Percentiles rank a stretch among this genome's conserved stretches.
Evolutionary conservation across 805 yeast species (phyloP).

Genomic region (Hanseniaspora singularis): DNA sequence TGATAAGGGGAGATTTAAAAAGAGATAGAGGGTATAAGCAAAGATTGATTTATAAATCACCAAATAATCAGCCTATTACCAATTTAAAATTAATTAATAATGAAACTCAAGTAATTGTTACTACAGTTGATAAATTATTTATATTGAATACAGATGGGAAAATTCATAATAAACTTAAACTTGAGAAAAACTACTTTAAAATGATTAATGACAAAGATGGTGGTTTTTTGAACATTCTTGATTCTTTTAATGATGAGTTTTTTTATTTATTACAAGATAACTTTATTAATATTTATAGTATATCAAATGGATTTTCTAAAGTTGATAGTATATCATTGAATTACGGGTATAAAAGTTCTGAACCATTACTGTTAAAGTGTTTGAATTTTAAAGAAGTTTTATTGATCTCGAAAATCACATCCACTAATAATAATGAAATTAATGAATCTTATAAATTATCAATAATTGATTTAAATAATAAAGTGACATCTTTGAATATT

Average conservation of each 20-base stretch:
- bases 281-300: conserved; percentile 6
- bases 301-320: not conserved
- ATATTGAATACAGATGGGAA: conserved; percentile 69
- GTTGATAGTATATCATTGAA: conserved; percentile 1
- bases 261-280: not conserved
- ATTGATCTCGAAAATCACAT: not conserved
- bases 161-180: conserved; percentile 49
- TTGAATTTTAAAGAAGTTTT: not conserved
- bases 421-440: not conserved
- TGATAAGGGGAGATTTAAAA: conserved; percentile 76
- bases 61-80: conserved; percentile 62
- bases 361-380: conserved; percentile 1
- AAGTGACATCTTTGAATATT: conserved; percentile 1
- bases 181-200: conserved; percentile 21
- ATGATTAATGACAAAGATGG: conserved; percentile 38
- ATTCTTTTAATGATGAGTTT: conserved; percentile 13
- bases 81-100: conserved; percentile 47
- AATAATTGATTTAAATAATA: conserved; percentile 1
- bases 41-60: conserved; percentile 56
- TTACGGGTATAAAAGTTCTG: not conserved
- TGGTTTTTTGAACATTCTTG: conserved; percentile 40
- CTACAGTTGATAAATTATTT: conserved; percentile 62
- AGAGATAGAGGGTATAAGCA: conserved; percentile 88
- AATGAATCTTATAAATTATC: not conserved
- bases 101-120: conserved; percentile 47